Evolutionary conservation across 371 early-diverging fungal species (phyloP).

Genomic region (Cokeromyces recurvatus): DNA sequence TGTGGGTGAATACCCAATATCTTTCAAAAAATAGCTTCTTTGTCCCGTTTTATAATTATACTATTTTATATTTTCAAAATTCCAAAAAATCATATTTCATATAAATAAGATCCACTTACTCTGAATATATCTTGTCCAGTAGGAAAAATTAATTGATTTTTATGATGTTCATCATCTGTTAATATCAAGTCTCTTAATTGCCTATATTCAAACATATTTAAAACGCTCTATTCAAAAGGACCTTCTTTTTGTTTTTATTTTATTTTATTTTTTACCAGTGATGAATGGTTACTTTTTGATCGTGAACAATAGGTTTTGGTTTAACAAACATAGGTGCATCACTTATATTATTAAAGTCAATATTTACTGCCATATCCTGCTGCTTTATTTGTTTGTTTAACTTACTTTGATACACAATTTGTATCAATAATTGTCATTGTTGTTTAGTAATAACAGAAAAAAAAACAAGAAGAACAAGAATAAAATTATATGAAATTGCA

Average conservation of each 20-base stretch:
- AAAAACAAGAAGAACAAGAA: too few species aligned
- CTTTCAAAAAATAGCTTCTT: constrained; percentile 37
- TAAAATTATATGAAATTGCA: too few species aligned
- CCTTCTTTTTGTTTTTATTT: not conserved
- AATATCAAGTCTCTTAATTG: constrained; percentile 89
- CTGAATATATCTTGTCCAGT: constrained; percentile 32
- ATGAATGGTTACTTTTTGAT: constrained; percentile 55
- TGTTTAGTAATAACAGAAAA: too few species aligned
- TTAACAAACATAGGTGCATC: constrained; percentile 7
- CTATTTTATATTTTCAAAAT: constrained; percentile 3
- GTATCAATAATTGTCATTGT: constrained; percentile 23
- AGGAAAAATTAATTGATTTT: constrained; percentile 32
- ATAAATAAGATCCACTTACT: constrained; percentile 1
- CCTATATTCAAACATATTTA: constrained; percentile 41
- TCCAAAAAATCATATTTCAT: too few species aligned
- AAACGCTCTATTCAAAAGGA: too few species aligned
- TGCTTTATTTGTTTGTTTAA: not conserved
- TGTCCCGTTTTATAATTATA: constrained; percentile 62
- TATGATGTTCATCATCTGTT: constrained; percentile 47
- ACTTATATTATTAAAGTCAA: not conserved
- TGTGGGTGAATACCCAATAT: constrained; percentile 76
- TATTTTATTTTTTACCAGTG: constrained; percentile 46
- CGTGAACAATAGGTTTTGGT: constrained; percentile 33
- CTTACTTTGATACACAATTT: constrained; percentile 17
- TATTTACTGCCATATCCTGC: not conserved